Conservation (phyloP, 116 monocot genomes). For the Zostera marina region DNA sequence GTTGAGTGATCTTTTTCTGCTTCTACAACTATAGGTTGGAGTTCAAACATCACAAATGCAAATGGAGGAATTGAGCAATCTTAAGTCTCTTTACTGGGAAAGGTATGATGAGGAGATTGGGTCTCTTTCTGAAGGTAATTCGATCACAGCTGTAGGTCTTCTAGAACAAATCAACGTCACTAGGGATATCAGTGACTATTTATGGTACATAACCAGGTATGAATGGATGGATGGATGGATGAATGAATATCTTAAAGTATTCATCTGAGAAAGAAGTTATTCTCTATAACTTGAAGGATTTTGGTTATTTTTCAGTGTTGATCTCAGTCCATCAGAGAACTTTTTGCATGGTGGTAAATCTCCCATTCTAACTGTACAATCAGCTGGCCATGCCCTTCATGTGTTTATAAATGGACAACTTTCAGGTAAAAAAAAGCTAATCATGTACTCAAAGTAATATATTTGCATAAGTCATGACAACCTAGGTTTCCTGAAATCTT, state of each 20-base stretch:
- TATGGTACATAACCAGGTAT: conserved; percentile 97
- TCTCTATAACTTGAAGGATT: neutral
- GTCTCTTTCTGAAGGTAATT: conserved; percentile 43
- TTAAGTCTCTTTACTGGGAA: conserved; percentile 62
- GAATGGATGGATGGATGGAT: neutral
- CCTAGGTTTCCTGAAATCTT: neutral
- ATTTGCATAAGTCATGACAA: neutral
- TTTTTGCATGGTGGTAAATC: conserved; percentile 56
- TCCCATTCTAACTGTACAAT: conserved; percentile 59
- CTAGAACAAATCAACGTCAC: conserved; percentile 96
- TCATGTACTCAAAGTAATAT: neutral
- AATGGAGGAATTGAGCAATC: conserved; percentile 34
- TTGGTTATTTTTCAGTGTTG: conserved; percentile 46
- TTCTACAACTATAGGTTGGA: conserved; percentile 41
- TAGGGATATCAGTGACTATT: conserved; percentile 84
- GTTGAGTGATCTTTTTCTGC: neutral
- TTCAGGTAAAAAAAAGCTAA: conserved; percentile 43
- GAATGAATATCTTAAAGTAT: neutral
- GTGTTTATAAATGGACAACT: conserved; percentile 85
- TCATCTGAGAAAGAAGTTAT: neutral
- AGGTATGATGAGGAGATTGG: conserved; percentile 84
- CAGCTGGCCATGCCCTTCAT: conserved; percentile 93
- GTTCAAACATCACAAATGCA: conserved; percentile 89
- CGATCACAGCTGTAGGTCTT: conserved; percentile 57
- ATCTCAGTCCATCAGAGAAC: conserved; percentile 53